phyloP scores from a whole-genome alignment of 192 early-diverging fungal genomes.

The Coemansia sp. region DNA sequence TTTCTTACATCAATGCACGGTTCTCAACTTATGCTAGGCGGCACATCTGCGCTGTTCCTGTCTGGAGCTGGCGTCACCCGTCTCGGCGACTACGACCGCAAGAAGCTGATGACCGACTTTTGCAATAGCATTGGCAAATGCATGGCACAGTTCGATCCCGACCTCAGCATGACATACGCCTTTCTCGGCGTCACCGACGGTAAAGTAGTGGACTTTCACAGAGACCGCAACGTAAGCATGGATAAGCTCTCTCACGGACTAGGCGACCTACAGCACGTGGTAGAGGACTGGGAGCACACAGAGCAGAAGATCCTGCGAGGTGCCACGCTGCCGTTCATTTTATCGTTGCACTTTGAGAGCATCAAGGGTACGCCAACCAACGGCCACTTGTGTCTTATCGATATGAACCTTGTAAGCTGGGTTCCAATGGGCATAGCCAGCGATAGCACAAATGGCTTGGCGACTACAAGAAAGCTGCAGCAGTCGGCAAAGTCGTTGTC shows the following conservation, averaged over 20 bases:
- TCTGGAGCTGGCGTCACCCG: constrained; percentile 42
- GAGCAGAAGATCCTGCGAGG: constrained; percentile 44
- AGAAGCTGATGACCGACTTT: constrained; percentile 29
- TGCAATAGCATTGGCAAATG: constrained; percentile 30
- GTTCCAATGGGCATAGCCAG: constrained; percentile 9
- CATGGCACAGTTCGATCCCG: constrained; percentile 44
- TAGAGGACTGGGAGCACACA: constrained; percentile 49
- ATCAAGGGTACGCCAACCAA: constrained; percentile 36
- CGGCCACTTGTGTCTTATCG: constrained; percentile 47
- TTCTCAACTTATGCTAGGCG: constrained; percentile 19
- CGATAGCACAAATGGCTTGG: background rate
- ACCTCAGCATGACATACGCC: constrained; percentile 54
- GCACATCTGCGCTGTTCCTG: constrained; percentile 49
- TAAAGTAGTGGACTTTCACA: constrained; percentile 46
- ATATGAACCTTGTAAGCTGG: constrained; percentile 44
- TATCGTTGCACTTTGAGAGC: constrained; percentile 54
- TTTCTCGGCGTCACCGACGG: constrained; percentile 50
- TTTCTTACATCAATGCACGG: background rate
- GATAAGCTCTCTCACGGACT: constrained; percentile 34
- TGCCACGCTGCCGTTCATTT: constrained; percentile 46
- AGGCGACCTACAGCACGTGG: constrained; percentile 45
- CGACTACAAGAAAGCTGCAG: constrained; percentile 18
- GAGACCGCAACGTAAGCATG: constrained; percentile 29
- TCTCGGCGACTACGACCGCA: constrained; percentile 43
- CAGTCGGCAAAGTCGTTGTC: constrained; percentile 35